Conservation (phyloP, 1,284 basidiomycete species). For the Fistulina hepatica region DNA sequence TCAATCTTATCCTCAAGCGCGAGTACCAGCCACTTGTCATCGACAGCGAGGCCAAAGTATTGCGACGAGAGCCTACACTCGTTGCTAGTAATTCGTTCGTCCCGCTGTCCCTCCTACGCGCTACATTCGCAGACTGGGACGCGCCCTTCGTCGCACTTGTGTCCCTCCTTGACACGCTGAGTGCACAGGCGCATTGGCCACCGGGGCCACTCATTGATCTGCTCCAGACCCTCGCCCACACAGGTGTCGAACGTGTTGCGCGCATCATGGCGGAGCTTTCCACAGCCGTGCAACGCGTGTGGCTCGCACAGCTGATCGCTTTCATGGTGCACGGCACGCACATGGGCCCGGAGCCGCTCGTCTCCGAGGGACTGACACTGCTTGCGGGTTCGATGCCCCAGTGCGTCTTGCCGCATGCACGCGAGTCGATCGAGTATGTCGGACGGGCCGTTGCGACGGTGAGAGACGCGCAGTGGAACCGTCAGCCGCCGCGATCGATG, state of each 20-base stretch:
- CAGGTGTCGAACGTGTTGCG: constrained; percentile 67
- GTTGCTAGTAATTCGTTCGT: constrained; percentile 72
- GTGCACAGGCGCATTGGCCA: constrained; percentile 43
- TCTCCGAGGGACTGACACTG: constrained; percentile 41
- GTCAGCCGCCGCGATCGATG: constrained; percentile 58
- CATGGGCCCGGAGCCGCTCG: constrained; percentile 45
- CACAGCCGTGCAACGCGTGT: constrained; percentile 65
- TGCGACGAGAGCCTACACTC: constrained; percentile 56
- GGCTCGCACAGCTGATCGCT: constrained; percentile 67
- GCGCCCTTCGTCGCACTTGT: constrained; percentile 64
- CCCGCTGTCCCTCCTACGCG: constrained; percentile 69
- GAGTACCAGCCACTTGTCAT: constrained; percentile 78
- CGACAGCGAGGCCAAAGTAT: constrained; percentile 68
- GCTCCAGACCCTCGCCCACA: constrained; percentile 55
- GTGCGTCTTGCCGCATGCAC: constrained; percentile 58
- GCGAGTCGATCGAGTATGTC: constrained; percentile 77
- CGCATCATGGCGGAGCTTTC: constrained; percentile 57
- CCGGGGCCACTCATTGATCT: constrained; percentile 73
- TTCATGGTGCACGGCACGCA: constrained; percentile 71
- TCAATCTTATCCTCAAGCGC: constrained; percentile 59
- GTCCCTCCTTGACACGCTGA: constrained; percentile 50
- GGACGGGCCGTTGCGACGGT: constrained; percentile 82
- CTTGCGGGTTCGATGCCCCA: constrained; percentile 61
- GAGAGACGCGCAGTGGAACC: constrained; percentile 67
- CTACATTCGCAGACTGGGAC: constrained; percentile 77